Evolutionary conservation across 2,329 filamentous ascomycete genomes (phyloP).

Genomic region (Didymella exigua): DNA sequence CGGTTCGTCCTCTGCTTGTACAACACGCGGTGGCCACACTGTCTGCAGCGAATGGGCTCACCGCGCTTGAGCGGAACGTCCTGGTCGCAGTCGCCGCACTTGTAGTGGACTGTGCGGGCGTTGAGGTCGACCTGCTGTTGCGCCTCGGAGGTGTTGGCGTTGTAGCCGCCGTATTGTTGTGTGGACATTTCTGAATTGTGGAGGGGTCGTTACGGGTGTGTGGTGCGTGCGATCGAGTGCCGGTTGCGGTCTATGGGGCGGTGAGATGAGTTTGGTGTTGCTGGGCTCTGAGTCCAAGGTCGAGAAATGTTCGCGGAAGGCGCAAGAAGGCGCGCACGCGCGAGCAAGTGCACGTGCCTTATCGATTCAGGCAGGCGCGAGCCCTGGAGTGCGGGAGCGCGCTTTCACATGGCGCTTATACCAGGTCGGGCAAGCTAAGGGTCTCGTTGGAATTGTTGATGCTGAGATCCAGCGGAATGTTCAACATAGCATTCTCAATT

Average conservation of each 20-base stretch:
- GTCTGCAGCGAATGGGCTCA: slow-evolving; percentile 84
- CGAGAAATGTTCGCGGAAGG: slow-evolving; percentile 10
- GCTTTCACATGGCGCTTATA: slow-evolving; percentile 11
- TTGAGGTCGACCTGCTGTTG: slow-evolving; percentile 48
- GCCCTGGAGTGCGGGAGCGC: not conserved
- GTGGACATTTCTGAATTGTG: slow-evolving; percentile 8
- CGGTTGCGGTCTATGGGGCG: not conserved
- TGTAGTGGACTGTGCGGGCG: slow-evolving; percentile 55
- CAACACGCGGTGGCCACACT: slow-evolving; percentile 92
- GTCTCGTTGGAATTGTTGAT: not conserved
- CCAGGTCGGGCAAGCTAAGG: slow-evolving; percentile 8
- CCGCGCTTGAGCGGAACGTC: slow-evolving; percentile 76
- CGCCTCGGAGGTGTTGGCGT: slow-evolving; percentile 20
- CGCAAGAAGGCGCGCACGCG: slow-evolving; percentile 4
- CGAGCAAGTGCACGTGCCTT: slow-evolving; percentile 16
- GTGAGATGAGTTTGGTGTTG: not conserved
- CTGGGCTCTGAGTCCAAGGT: not conserved
- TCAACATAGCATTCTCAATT: not conserved
- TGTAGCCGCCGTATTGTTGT: slow-evolving; percentile 18
- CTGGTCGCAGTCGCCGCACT: slow-evolving; percentile 82
- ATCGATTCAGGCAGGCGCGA: slow-evolving; percentile 6
- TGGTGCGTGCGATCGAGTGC: not conserved
- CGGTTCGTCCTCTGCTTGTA: slow-evolving; percentile 98
- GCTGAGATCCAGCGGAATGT: not conserved
- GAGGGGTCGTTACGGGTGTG: not conserved